Base-by-base conservation (phyloP, 208 protist species). In the Leishmania braziliensis region DNA sequence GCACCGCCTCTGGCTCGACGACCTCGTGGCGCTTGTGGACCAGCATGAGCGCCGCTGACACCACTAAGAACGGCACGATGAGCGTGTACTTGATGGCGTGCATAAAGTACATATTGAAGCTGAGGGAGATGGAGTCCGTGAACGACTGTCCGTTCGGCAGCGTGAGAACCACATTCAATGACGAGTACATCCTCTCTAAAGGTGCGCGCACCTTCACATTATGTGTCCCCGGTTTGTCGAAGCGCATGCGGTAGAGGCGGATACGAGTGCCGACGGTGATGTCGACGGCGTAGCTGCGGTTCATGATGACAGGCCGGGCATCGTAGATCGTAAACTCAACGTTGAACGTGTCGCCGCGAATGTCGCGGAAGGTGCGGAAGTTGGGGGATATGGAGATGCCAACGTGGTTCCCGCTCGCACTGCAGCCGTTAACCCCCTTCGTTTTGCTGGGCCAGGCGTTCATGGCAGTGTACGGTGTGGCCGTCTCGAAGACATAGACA, bases 21-120 rank as follows among this genome's bases (percentile, higher is more conserved):
- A 87, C 72, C 66, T 91, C 88, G 75, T 96, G 93, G 26, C 86
- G 87, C 75, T 88, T 83, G 69, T 91, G 87, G 26, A 96, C 89
- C 69, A 94, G 85, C 78, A 91, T 90, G 36, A 96, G 82, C 6
- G 90, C 91, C 33, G 86, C 75, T 33, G 79, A 89, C 18, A 90
- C 87, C 0, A 88, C 26, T 29, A 95, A 36, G 84, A 96, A 96
- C 2, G 95, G 95, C n/a, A 95, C 62, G 16, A 98, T 18, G 66
- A 98, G 87, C 2, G 89, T 86, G 77, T 90, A 92, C 79, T 98
- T 98, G 51, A 96, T 86, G 43, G 91, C 90, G 51, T 93, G 87
- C 69, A 97, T 83, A 62, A 95, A 98, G 68, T 96, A 84, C 86
- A 95, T 92, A 79, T 98, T 96, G 79, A 98, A 96, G 78, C 90